These are phyloP conservation scores for Brassica carinata DNA, from an alignment of 345 rosid species.

Conservation along the genomic window DNA sequence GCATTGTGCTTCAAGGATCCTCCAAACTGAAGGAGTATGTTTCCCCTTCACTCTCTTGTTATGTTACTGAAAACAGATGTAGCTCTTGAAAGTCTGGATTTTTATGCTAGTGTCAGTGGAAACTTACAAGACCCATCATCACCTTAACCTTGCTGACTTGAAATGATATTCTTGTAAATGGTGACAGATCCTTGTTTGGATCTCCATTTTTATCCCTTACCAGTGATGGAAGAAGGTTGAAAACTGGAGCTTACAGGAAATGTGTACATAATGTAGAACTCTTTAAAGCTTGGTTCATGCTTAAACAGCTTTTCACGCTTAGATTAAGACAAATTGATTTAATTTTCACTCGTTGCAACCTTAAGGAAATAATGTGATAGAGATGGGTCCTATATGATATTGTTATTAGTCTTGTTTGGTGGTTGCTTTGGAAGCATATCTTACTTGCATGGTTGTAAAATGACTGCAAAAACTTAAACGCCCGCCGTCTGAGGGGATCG, in stretches of 20 bases:
- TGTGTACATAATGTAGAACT: slow-evolving; percentile 22
- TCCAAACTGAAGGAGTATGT: slow-evolving; percentile 78
- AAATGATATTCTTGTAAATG: too few relatives aligned
- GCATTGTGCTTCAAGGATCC: slow-evolving; percentile 80
- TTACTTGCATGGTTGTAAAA: too few relatives aligned
- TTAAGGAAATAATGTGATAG: too few relatives aligned
- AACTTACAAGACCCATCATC: not conserved
- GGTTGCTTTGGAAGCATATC: too few relatives aligned
- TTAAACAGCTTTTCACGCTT: too few relatives aligned
- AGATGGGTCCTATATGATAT: too few relatives aligned
- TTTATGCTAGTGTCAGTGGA: not conserved
- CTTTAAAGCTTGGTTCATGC: slow-evolving; percentile 1
- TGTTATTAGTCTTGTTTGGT: too few relatives aligned
- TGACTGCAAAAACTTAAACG: too few relatives aligned
- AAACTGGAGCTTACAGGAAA: not conserved
- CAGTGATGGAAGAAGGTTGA: slow-evolving; percentile 29
- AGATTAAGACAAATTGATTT: not conserved
- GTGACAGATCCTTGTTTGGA: too few relatives aligned
- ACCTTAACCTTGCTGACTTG: too few relatives aligned
- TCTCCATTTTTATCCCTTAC: not conserved
- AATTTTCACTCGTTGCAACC: not conserved
- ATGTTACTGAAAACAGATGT: not conserved
- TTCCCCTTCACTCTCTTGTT: slow-evolving; percentile 19
- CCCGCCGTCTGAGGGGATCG: slow-evolving; percentile 18
- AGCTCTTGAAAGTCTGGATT: not conserved